Evolutionary conservation across 129 eudicot genomes (phyloP).

Genomic region (Centaurea solstitialis): DNA sequence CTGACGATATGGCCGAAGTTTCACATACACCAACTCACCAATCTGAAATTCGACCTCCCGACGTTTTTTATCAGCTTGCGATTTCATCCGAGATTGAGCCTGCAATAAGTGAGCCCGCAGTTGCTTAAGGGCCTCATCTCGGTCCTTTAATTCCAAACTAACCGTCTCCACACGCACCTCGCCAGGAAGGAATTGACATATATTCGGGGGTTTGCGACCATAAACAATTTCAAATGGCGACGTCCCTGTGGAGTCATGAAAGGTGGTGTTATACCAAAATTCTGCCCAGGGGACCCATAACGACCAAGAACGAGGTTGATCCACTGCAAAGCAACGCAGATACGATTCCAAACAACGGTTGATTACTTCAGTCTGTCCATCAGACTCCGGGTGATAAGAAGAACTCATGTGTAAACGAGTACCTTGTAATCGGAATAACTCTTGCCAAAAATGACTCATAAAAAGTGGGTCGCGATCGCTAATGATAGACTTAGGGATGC

Average conservation of each 20-base stretch:
- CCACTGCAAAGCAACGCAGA: not conserved
- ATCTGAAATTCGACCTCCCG: not conserved
- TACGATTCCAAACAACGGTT: not conserved
- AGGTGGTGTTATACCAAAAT: slow-evolving; percentile 16
- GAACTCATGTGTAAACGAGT: not conserved
- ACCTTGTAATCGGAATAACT: not conserved
- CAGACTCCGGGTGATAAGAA: not conserved
- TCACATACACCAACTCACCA: not conserved
- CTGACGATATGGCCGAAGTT: not conserved
- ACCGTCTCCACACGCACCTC: not conserved
- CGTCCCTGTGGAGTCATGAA: not conserved
- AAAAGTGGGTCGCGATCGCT: not conserved
- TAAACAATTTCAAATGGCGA: slow-evolving; percentile 5
- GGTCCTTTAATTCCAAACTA: not conserved
- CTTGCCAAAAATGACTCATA: not conserved
- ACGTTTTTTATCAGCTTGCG: not conserved
- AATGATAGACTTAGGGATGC: not conserved
- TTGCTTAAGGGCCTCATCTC: not conserved
- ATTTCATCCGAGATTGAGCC: not conserved
- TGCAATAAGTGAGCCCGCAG: not conserved
- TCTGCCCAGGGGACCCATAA: not conserved
- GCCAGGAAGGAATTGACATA: not conserved
- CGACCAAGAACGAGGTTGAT: not conserved
- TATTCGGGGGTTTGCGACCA: not conserved
- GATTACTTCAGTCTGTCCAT: not conserved